A percentile compares a stretch with the other conserved stretches of the same genome.
These are phyloP conservation scores for Solanum chacoense DNA, from an alignment of 305 asterid genomes.

Conservation along the genomic window DNA sequence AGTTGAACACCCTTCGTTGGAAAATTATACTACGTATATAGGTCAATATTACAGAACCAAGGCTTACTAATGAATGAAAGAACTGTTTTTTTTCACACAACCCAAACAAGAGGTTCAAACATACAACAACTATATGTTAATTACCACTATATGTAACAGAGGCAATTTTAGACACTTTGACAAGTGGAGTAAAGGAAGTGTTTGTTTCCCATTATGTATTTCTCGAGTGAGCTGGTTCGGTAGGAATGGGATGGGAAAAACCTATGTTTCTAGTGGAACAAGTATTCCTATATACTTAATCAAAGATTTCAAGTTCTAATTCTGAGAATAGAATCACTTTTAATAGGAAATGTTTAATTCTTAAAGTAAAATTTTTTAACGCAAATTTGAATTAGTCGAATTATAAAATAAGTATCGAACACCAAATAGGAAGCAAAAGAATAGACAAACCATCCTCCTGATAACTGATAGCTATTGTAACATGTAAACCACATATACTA, in stretches of 20 bases:
- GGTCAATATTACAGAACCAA: background rate
- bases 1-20: background rate
- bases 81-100: background rate
- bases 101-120: background rate
- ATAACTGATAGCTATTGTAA: background rate
- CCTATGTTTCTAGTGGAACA: too few relatives aligned
- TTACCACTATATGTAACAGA: background rate
- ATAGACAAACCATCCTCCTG: background rate
- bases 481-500: background rate
- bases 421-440: background rate
- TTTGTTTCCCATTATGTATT: background rate
- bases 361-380: background rate
- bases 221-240: background rate
- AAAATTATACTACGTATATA: background rate
- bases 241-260: too few relatives aligned
- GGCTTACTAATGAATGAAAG: background rate
- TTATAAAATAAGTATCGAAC: background rate
- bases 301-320: too few relatives aligned
- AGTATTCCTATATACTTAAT: too few relatives aligned
- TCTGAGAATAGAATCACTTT: background rate
- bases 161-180: background rate
- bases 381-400: background rate
- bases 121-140: background rate
- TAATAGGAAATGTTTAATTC: background rate
- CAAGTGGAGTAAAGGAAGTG: background rate